Base-by-base conservation (phyloP, 2,329 filamentous ascomycete genomes). In the Colletotrichum gloeosporioides region DNA sequence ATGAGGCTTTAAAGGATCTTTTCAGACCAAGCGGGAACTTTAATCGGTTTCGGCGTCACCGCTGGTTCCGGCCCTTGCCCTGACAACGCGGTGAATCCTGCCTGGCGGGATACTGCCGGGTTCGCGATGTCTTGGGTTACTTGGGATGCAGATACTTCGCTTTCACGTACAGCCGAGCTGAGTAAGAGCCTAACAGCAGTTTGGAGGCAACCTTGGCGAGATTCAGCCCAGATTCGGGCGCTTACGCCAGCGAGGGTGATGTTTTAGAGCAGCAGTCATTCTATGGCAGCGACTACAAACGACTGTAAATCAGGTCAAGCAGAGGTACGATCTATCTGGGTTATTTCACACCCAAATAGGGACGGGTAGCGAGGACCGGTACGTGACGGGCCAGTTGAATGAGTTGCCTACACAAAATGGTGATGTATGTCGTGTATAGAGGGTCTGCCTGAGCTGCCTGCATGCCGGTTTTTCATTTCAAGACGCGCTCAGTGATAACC, bases 71-170 rank as follows among this genome's bases (percentile, higher is more conserved):
- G 55, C 22, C 12, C 55, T 15, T 25, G 16, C 29, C 69, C 81
- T 12, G 79, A 81, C 59, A 86, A 84, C 25, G 82, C 85, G 9
- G 80, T 84, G n/a, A 85, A 86, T 64, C 87, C 87, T 2, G 88
- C 87, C 1, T 89, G 87, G 87, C 82, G 88, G n/a, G 82, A 83
- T 1, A 83, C 84, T 8, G 78, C 81, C n/a, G 79, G 85, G 80
- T 83, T 83, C 67, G 78, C 78, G 63, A 85, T 86, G 75, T 76
- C 78, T 75, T 61, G 55, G 15, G 31, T 25, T 10, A 34, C 29
- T 16, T 74, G 72, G 66, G 22, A 55, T 12, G 18, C 32, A 6
- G 25, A 57, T 12, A 68, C 36, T 3, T 53, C 22, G 6, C n/a
- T 31, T 6, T 6, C 27, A 25, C 39, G 31, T 29, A 57, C 36